Evolutionary conservation across 2,329 filamentous ascomycete species (phyloP).

Genomic region (Exophiala phaeomuriformis): DNA sequence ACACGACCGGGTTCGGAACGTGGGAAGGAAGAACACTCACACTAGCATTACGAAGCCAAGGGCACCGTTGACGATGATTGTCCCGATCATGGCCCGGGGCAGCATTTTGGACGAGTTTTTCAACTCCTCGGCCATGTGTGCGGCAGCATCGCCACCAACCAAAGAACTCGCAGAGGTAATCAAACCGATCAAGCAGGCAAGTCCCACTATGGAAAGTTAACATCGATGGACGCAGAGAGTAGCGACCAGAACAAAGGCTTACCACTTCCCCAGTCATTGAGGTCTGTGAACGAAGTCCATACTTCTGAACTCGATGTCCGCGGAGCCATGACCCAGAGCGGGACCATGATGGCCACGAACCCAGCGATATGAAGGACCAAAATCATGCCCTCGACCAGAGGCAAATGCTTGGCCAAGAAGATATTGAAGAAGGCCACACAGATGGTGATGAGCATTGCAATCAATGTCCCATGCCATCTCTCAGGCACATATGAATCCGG

Average conservation of each 20-base stretch:
- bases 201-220: constrained; percentile 27
- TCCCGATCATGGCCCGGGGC: constrained; percentile 36
- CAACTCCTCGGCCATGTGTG: constrained; percentile 42
- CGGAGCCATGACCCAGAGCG: constrained; percentile 29
- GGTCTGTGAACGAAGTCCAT: constrained; percentile 42
- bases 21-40: constrained; percentile 1
- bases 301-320: constrained; percentile 37
- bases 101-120: constrained; percentile 33
- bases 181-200: constrained; percentile 30
- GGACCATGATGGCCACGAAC: constrained; percentile 31
- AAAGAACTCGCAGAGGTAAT: constrained; percentile 21
- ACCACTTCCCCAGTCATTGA: constrained; percentile 30
- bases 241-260: not conserved
- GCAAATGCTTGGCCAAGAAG: constrained; percentile 26
- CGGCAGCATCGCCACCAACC: constrained; percentile 26
- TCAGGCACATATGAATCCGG: constrained; percentile 23
- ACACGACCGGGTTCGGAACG: not conserved
- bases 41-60: constrained; percentile 36
- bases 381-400: constrained; percentile 31
- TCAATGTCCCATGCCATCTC: constrained; percentile 30
- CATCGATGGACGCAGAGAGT: not conserved
- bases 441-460: constrained; percentile 27
- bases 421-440: constrained; percentile 30
- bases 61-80: constrained; percentile 33
- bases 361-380: constrained; percentile 31